phyloP scores from a whole-genome alignment of 257 asterid genomes.

The Thymus mandschuricus region DNA sequence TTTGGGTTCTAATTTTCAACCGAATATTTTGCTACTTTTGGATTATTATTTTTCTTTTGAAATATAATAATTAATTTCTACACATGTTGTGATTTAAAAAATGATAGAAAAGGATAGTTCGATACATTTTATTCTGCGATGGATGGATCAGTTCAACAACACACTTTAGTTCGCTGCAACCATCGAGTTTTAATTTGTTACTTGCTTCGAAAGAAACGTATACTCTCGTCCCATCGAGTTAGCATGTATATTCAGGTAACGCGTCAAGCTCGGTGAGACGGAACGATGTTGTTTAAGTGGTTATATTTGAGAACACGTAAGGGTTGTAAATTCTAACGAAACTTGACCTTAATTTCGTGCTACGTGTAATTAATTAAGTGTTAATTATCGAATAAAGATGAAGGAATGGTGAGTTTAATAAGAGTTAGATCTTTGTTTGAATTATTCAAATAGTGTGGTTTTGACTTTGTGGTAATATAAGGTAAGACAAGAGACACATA shows the following conservation, averaged over 20 bases:
- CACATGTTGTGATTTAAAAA: constrained; percentile 12
- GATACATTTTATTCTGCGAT: constrained; percentile 36
- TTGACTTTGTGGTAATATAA: background rate
- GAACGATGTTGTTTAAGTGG: background rate
- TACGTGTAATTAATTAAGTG: background rate
- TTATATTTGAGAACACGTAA: background rate
- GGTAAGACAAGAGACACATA: background rate
- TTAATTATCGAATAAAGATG: background rate
- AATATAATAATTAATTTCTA: background rate
- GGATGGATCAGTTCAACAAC: constrained; percentile 61
- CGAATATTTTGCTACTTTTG: constrained; percentile 11
- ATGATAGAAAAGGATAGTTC: constrained; percentile 34
- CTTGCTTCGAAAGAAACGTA: constrained; percentile 12
- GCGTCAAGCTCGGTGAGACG: background rate
- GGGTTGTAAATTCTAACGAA: background rate
- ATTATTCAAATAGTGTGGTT: background rate
- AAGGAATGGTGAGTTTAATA: background rate
- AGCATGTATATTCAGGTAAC: no score
- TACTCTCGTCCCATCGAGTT: no score
- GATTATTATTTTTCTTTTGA: background rate
- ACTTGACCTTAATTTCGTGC: constrained; percentile 4
- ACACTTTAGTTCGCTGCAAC: constrained; percentile 53
- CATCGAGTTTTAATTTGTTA: constrained; percentile 30
- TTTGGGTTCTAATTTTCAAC: constrained; percentile 13
- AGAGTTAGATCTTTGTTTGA: no score